A percentile compares a stretch with the other conserved stretches of the same genome.
These are phyloP conservation scores for Aphanomyces invadans DNA, from an alignment of 352 stramenopile genomes.

Conservation along the genomic window DNA sequence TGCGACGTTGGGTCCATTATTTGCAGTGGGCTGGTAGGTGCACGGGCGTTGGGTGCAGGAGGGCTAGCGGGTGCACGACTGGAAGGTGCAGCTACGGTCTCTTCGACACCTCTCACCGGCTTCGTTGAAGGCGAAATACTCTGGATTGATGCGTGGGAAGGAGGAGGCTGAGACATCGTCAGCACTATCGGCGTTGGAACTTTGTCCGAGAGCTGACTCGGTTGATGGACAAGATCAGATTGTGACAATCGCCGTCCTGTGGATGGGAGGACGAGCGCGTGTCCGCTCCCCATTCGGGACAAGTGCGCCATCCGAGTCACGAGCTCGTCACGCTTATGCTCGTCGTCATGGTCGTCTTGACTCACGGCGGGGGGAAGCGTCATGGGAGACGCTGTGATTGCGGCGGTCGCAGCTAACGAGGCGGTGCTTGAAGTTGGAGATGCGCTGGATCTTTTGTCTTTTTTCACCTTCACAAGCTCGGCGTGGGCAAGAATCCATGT, in stretches of 20 bases:
- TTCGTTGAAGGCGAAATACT: no score
- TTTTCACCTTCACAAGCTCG: constrained; percentile 74
- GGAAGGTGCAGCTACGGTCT: no score
- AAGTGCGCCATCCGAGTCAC: constrained; percentile 66
- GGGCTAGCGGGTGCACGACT: no score
- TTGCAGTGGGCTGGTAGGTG: no score
- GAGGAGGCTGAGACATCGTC: neutral
- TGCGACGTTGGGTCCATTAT: no score
- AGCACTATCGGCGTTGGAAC: constrained; percentile 2
- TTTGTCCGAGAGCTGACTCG: neutral
- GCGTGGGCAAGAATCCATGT: constrained; percentile 59
- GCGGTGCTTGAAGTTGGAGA: no score
- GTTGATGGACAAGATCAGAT: neutral
- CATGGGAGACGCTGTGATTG: neutral
- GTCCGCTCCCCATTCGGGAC: constrained; percentile 49
- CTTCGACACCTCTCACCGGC: no score
- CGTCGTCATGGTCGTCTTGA: constrained; percentile 27
- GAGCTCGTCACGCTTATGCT: constrained; percentile 39
- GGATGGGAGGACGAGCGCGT: constrained; percentile 35
- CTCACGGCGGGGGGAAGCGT: no score
- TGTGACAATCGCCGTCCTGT: neutral
- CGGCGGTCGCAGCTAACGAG: constrained; percentile 1
- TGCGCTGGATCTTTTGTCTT: constrained; percentile 32
- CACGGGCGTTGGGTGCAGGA: no score
- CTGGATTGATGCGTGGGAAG: no score